Conservation (phyloP, 352 stramenopile genomes). For the Phytophthora fragariae region DNA sequence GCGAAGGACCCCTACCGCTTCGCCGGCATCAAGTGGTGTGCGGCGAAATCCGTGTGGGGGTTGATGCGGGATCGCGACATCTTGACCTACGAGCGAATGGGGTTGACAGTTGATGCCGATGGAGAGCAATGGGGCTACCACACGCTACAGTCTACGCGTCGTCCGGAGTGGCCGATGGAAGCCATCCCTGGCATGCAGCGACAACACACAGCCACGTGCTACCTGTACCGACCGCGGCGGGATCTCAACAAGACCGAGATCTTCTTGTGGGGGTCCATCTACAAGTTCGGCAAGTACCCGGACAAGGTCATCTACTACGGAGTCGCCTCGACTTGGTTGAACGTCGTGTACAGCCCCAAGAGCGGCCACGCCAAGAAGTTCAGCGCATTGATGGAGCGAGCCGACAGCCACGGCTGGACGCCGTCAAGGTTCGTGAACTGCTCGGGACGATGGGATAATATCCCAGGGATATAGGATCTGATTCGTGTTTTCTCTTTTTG, state of each 20-base stretch:
- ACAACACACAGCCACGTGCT: constrained; percentile 36
- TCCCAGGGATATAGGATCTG: not conserved
- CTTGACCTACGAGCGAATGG: constrained; percentile 49
- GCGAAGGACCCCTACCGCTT: constrained; percentile 41
- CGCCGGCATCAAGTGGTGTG: constrained; percentile 47
- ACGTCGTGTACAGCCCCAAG: constrained; percentile 40
- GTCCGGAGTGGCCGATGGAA: constrained; percentile 45
- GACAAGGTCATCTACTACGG: constrained; percentile 46
- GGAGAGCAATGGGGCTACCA: constrained; percentile 43
- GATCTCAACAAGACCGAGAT: constrained; percentile 43
- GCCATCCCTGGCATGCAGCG: constrained; percentile 32
- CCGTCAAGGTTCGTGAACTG: constrained; percentile 28
- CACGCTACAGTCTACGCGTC: constrained; percentile 38
- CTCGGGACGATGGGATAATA: constrained; percentile 8
- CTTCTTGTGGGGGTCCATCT: constrained; percentile 45
- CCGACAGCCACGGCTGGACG: constrained; percentile 28
- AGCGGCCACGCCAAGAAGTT: constrained; percentile 47
- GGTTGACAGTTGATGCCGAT: constrained; percentile 31
- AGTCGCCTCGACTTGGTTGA: constrained; percentile 38
- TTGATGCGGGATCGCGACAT: constrained; percentile 38
- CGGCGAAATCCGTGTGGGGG: constrained; percentile 26
- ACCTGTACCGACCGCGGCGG: constrained; percentile 38
- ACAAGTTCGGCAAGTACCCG: constrained; percentile 37
- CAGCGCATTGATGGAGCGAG: constrained; percentile 34
- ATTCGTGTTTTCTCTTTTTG: not conserved